These are phyloP conservation scores for Arthrobotrys sphaeroides DNA, from an alignment of 2,329 filamentous ascomycete species.

Conservation along the genomic window DNA sequence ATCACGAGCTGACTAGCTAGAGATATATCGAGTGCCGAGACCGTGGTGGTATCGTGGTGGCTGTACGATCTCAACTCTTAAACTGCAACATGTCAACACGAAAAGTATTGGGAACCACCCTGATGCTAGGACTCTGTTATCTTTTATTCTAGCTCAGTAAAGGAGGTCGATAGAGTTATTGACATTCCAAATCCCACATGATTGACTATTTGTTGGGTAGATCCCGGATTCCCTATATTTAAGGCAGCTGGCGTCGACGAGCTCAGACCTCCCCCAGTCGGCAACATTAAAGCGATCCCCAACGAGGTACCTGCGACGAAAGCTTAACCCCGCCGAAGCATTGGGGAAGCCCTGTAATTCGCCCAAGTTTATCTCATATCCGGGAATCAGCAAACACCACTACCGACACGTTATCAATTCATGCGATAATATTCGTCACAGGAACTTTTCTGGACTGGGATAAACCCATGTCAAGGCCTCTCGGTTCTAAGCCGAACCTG, in stretches of 20 bases:
- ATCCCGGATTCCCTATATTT: conserved; percentile 25
- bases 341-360: neutral
- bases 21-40: too few relatives aligned
- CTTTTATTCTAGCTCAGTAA: neutral
- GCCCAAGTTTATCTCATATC: conserved; percentile 1
- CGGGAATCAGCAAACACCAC: conserved; percentile 4
- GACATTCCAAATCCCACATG: conserved; percentile 30
- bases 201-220: conserved; percentile 10
- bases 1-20: too few relatives aligned
- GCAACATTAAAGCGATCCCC: conserved; percentile 26
- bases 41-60: too few relatives aligned
- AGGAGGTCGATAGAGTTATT: conserved; percentile 10
- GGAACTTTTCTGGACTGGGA: neutral
- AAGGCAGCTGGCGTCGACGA: conserved; percentile 18
- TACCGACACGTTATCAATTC: conserved; percentile 29
- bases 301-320: conserved; percentile 19
- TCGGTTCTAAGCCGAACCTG: conserved; percentile 6
- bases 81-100: conserved; percentile 1
- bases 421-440: conserved; percentile 30
- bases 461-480: neutral
- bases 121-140: neutral
- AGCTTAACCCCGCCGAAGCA: conserved; percentile 17
- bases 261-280: conserved; percentile 30
- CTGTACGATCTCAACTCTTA: too few relatives aligned
- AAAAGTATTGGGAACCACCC: neutral